These are phyloP conservation scores for Triangularia setosa DNA, from an alignment of 2,329 filamentous ascomycete genomes.

Conservation along the genomic window DNA sequence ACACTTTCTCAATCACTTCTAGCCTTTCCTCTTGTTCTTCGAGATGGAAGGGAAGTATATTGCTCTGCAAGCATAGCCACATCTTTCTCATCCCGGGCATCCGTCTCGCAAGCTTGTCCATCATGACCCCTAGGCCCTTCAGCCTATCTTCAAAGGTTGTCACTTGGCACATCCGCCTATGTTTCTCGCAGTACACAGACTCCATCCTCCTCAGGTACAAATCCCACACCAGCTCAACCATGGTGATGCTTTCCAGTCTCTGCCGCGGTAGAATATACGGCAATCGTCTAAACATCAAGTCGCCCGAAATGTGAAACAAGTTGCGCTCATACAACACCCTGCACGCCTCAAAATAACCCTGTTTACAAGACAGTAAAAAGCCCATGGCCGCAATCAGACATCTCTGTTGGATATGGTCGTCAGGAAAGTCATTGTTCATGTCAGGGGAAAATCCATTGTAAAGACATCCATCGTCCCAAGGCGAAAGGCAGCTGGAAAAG, in stretches of 20 bases:
- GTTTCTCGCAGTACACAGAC: neutral
- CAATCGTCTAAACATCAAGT: neutral
- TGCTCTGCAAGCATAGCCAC: neutral
- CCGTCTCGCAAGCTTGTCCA: neutral
- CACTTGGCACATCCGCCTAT: neutral
- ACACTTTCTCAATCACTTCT: neutral
- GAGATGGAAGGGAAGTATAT: neutral
- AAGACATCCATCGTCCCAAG: neutral
- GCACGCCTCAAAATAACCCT: neutral
- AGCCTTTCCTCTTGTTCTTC: neutral
- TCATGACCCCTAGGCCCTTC: neutral
- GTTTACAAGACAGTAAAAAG: neutral
- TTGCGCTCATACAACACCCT: neutral
- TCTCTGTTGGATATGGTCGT: neutral
- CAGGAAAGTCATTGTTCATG: neutral
- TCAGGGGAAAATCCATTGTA: neutral
- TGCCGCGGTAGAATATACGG: neutral
- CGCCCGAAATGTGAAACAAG: neutral
- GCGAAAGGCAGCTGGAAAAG: neutral
- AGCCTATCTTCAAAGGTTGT: neutral
- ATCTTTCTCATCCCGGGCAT: neutral
- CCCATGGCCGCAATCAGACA: neutral
- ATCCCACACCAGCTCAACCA: neutral
- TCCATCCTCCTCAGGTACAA: neutral
- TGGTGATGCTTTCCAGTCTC: neutral